phyloP scores from a whole-genome alignment of 2,329 filamentous ascomycete species.

The Lachnellula suecica region DNA sequence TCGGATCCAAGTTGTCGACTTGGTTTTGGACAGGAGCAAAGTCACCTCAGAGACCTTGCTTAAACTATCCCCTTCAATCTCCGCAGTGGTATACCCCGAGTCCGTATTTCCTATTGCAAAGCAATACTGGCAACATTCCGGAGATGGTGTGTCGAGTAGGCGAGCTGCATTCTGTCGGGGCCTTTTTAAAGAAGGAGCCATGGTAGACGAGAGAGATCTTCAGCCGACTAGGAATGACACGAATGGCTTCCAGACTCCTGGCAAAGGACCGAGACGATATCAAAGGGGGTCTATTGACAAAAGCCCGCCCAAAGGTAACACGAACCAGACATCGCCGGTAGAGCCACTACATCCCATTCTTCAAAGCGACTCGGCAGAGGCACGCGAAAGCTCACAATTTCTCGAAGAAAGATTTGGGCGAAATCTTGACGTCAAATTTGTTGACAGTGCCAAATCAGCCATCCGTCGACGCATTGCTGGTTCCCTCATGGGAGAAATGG shows the following conservation, averaged over 20 bases:
- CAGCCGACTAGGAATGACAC: conserved; percentile 15
- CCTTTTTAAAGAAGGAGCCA: conserved; percentile 68
- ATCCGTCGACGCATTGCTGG: conserved; percentile 87
- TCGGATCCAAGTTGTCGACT: conserved; percentile 57
- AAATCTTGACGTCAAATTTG: conserved; percentile 79
- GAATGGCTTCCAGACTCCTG: conserved; percentile 25
- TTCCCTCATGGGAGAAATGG: conserved; percentile 71
- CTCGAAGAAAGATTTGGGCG: conserved; percentile 93
- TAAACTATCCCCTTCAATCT: conserved; percentile 59
- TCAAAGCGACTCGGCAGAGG: conserved; percentile 24
- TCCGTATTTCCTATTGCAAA: conserved; percentile 75
- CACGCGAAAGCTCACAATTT: conserved; percentile 72
- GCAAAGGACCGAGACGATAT: conserved; percentile 78
- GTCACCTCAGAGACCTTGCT: conserved; percentile 50
- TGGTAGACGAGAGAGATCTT: conserved; percentile 47
- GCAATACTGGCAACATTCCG: conserved; percentile 95
- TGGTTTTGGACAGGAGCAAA: conserved; percentile 60
- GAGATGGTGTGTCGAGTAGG: conserved; percentile 88
- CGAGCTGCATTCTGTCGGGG: conserved; percentile 85
- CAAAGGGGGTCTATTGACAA: conserved; percentile 59
- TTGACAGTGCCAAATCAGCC: conserved; percentile 79
- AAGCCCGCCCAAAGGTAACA: conserved; percentile 21
- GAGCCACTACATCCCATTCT: not conserved
- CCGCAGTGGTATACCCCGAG: conserved; percentile 69
- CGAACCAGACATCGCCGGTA: not conserved